Base-by-base conservation (phyloP, 371 early-diverging fungal genomes). In the Lichtheimia ramosa region DNA sequence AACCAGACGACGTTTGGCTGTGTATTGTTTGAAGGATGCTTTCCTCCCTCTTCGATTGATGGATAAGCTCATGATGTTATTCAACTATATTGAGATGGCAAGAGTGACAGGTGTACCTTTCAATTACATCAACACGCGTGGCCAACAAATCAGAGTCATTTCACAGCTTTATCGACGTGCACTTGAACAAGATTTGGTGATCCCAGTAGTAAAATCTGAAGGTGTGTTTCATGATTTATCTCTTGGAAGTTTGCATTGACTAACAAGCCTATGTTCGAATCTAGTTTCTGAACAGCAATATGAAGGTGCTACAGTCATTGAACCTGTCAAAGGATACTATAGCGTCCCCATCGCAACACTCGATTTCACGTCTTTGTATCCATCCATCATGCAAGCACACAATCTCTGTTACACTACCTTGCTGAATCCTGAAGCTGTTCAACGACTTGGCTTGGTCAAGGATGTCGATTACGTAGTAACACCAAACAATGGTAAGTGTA, bases 351-450 rank as follows among this genome's bases (percentile, higher is more conserved):
- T 99, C 63, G 95, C 99, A 7, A 99, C 99, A 0, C 86, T 99
- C 20, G 99, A 99, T 88, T 99, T 99, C 79, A 92, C 92, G 0
- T 99, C 99, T 0, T 86, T 99, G 71, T 99, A 99, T 77, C 99
- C 99, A 10, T 98, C 99, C 10, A 99, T 99, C 68, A 99, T 99
- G 96, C 99, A 99, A 89, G 99, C 98, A 5, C 97, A 99, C 72
- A 99, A 99, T 69, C 79, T 99, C 18, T 99, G 99, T 74, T 99
- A 99, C 74, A 96, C 99, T 0, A 99, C 99, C 0, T 82, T 96
- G 34, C 63, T 99, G 51, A 81, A 73, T 41, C 71, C 73, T 6
- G 66, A 79, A 12, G 71, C 77, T 12, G 84, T 90, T 20, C 85
- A 91, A 61, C 77, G 77, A 54, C 74, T 84, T 43, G 74, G 76